These are phyloP conservation scores for Ogataea zsoltii DNA, from an alignment of 805 yeast genomes.

Conservation along the genomic window DNA sequence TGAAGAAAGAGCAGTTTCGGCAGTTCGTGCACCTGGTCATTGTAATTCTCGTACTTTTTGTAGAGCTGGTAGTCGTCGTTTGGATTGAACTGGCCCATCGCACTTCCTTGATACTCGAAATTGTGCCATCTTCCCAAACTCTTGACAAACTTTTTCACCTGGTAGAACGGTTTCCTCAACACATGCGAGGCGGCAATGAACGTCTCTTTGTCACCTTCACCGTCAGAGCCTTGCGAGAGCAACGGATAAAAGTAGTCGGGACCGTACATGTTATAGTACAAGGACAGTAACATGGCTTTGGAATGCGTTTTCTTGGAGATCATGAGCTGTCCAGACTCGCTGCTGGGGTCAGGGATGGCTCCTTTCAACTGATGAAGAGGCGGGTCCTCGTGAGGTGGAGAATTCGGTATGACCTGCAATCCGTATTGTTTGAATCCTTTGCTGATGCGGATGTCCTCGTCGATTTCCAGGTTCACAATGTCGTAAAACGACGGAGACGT, in stretches of 20 bases:
- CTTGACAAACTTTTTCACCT: constrained; percentile 54
- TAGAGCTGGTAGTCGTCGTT: constrained; percentile 50
- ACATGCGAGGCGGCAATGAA: constrained; percentile 61
- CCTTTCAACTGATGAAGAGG: constrained; percentile 63
- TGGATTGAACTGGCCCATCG: constrained; percentile 78
- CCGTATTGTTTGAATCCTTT: constrained; percentile 42
- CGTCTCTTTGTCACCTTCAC: constrained; percentile 64
- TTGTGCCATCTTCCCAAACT: constrained; percentile 53
- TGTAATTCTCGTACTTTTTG: constrained; percentile 24
- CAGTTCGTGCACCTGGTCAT: constrained; percentile 20
- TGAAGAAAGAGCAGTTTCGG: constrained; percentile 54
- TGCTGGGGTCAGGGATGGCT: constrained; percentile 61
- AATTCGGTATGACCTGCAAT: constrained; percentile 25
- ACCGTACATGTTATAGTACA: constrained; percentile 63
- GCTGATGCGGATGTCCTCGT: constrained; percentile 39
- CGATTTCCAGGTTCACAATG: constrained; percentile 46
- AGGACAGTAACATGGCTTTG: constrained; percentile 50
- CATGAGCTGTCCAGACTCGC: constrained; percentile 66
- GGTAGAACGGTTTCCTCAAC: constrained; percentile 56
- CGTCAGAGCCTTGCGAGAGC: constrained; percentile 47
- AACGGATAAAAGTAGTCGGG: constrained; percentile 58
- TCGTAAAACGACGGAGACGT: constrained; percentile 51
- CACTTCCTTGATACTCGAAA: constrained; percentile 59
- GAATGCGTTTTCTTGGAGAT: constrained; percentile 57
- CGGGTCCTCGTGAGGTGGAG: constrained; percentile 33